These are phyloP conservation scores for Hylodesmum podocarpum DNA, from an alignment of 306 rosid genomes.

Conservation along the genomic window DNA sequence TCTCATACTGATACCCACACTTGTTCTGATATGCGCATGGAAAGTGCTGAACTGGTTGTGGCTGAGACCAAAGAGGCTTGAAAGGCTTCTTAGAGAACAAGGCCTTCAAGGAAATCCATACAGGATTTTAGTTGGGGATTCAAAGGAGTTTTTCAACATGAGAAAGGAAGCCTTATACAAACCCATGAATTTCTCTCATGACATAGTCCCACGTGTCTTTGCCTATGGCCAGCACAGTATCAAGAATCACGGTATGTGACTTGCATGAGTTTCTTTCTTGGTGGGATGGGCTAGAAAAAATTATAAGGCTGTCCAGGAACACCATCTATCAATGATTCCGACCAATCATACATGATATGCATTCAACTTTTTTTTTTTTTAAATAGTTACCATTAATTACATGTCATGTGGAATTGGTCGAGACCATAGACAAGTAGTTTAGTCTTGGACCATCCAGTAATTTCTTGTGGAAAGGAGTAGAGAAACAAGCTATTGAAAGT, in stretches of 20 bases:
- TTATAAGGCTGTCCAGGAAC: too few relatives aligned
- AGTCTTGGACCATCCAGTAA: too few relatives aligned
- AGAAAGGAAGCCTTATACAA: neutral
- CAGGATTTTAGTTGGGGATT: conserved; percentile 36
- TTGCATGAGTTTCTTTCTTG: too few relatives aligned
- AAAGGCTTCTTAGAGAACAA: conserved; percentile 44
- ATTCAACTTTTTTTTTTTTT: too few relatives aligned
- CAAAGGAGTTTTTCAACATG: neutral
- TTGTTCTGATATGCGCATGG: conserved; percentile 32
- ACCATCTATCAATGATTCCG: too few relatives aligned
- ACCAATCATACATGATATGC: too few relatives aligned
- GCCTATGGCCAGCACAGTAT: neutral
- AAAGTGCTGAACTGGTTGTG: conserved; percentile 43
- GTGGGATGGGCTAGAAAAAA: too few relatives aligned
- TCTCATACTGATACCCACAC: neutral
- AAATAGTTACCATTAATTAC: too few relatives aligned
- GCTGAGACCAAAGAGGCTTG: conserved; percentile 55
- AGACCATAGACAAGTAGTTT: too few relatives aligned
- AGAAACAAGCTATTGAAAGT: too few relatives aligned
- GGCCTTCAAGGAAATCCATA: conserved; percentile 49
- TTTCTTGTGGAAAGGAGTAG: too few relatives aligned
- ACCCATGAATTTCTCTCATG: conserved; percentile 13
- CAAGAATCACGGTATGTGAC: neutral
- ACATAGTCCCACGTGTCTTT: neutral
- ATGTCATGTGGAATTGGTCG: too few relatives aligned